phyloP scores from a whole-genome alignment of 2,329 filamentous ascomycete species.

The Ceratocystis ficicola region DNA sequence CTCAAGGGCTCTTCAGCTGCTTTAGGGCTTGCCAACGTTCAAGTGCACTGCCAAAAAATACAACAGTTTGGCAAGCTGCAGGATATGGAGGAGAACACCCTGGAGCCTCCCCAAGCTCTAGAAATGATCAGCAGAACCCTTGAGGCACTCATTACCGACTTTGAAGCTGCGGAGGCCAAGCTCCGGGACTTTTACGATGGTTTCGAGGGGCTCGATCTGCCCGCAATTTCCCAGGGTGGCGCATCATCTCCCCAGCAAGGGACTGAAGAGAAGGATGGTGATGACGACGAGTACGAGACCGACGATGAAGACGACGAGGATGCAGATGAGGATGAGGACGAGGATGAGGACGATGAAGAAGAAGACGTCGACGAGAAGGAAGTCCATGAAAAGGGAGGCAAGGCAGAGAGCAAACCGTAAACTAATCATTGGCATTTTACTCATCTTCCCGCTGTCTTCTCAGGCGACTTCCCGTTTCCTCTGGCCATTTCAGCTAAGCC shows the following conservation, averaged over 20 bases:
- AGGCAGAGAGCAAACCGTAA: neutral
- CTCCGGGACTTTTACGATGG: constrained; percentile 53
- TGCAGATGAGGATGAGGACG: constrained; percentile 18
- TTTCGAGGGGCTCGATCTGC: constrained; percentile 2
- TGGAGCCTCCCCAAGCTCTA: constrained; percentile 60
- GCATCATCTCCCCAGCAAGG: constrained; percentile 17
- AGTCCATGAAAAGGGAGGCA: neutral
- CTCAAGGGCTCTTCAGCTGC: constrained; percentile 95
- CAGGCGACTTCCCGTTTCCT: neutral
- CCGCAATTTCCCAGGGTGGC: neutral
- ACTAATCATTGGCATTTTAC: neutral
- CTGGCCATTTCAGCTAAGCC: neutral
- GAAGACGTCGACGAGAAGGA: constrained; percentile 8
- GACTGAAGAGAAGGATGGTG: constrained; percentile 16
- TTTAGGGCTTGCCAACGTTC: constrained; percentile 77
- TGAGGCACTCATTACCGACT: constrained; percentile 61
- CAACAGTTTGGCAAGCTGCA: constrained; percentile 80
- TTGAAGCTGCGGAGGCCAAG: constrained; percentile 55
- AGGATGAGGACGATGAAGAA: constrained; percentile 16
- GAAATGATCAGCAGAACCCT: constrained; percentile 59
- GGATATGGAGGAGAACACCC: constrained; percentile 57
- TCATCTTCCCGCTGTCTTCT: neutral
- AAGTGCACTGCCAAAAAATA: constrained; percentile 91
- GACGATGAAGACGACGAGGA: constrained; percentile 16
- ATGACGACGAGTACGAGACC: constrained; percentile 15